Base-by-base conservation (phyloP, 352 stramenopile genomes). In the Globisporangium splendens region DNA sequence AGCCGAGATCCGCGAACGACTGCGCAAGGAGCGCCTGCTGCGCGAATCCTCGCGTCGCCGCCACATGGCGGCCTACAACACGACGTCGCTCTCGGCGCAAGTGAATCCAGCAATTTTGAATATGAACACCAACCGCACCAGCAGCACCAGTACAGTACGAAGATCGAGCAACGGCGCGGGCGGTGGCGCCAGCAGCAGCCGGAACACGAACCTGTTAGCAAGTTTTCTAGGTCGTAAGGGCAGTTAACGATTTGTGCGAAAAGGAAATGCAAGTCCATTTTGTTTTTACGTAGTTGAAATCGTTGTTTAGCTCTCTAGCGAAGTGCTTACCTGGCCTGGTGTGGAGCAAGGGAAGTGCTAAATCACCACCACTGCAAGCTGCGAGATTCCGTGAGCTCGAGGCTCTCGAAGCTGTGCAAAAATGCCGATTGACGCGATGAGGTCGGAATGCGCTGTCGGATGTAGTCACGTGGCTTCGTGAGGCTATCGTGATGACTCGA, bases 11-110 rank as follows among this genome's bases (percentile, higher is more conserved):
- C 69, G 69, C n/a, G 69, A 81, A 39, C 69, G 65, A 4, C 55
- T 81, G 15, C 72, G 72, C 38, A 76, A 79, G 28, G 72, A 81
- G 43, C 61, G 62, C 3, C 58, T 66, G 21, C 54, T 81, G 41
- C 72, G 72, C 21, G 72, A 81, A 42, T 66, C 53, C 10, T 81
- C 72, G 28, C 72, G 72, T 1, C 54, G 65, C 11, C 63, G 72
- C 17, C 72, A 78, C 50, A 57, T 68, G 11, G 38, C 68, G 13
- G 72, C 72, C 24, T 80, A 80, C 61, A 61, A 49, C 21, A 22
- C 58, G 15, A 46, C 58, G 11, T 44, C 42, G 24, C 22, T 64
- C 21, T 50, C 58, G 20, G 22, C 50, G 43, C 50, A 64, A n/a
- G 58, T 64, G 50, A 46, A 64, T 35, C 50, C 58, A 21, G 58